A percentile compares a stretch with the other conserved stretches of the same genome.
phyloP scores from a whole-genome alignment of 2,329 filamentous ascomycete species.

The Colletotrichum sojae region DNA sequence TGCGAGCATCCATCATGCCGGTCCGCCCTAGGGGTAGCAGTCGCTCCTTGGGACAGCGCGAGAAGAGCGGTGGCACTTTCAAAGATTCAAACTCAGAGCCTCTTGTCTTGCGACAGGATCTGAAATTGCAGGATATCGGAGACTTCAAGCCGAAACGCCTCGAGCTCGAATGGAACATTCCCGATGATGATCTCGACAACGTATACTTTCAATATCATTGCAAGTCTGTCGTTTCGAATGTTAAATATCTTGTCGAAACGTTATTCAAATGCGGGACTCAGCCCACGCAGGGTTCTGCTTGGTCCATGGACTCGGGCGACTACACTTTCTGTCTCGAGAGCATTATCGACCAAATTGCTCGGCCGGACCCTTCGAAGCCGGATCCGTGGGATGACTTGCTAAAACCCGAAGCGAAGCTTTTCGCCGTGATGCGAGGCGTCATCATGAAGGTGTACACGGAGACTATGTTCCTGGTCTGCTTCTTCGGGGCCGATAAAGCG shows the following conservation, averaged over 20 bases:
- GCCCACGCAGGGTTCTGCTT: slow-evolving; percentile 5
- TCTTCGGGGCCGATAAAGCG: slow-evolving; percentile 50
- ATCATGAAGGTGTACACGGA: slow-evolving; percentile 48
- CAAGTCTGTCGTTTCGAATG: slow-evolving; percentile 43
- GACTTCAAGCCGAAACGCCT: slow-evolving; percentile 27
- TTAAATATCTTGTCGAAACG: slow-evolving; percentile 43
- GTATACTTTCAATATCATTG: slow-evolving; percentile 26
- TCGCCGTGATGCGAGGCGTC: slow-evolving; percentile 47
- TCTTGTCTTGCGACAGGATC: background rate
- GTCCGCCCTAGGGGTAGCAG: background rate
- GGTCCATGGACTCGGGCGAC: slow-evolving; percentile 8
- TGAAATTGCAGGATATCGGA: slow-evolving; percentile 10
- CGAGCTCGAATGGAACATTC: slow-evolving; percentile 21
- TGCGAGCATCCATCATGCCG: background rate
- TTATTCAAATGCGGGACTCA: slow-evolving; percentile 37
- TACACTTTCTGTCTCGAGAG: slow-evolving; percentile 1
- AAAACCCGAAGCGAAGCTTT: slow-evolving; percentile 42
- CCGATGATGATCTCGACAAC: slow-evolving; percentile 13
- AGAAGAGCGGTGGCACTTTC: background rate
- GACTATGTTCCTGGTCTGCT: slow-evolving; percentile 46
- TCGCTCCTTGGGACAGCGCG: background rate
- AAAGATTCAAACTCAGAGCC: background rate
- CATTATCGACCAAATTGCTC: slow-evolving; percentile 45
- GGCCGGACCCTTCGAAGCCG: slow-evolving; percentile 43
- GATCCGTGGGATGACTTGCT: slow-evolving; percentile 49